phyloP scores from a whole-genome alignment of 139 green algal species.

The Chlorella sp. region DNA sequence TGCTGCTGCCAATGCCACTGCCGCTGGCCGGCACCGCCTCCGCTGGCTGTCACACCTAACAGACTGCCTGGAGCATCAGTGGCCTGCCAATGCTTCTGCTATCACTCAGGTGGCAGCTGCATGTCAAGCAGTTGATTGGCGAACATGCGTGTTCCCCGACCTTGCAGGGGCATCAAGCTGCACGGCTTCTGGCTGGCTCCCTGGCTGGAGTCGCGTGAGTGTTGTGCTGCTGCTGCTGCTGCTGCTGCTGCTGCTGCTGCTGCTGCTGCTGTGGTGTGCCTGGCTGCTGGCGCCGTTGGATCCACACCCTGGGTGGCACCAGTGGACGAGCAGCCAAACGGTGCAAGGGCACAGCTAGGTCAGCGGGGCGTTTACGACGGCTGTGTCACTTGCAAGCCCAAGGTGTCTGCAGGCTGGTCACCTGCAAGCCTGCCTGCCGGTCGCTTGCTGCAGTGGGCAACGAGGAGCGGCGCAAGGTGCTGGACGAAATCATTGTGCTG shows the following conservation, averaged over 20 bases:
- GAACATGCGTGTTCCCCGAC: neutral
- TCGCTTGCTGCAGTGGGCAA: neutral
- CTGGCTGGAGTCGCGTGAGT: conserved; percentile 11
- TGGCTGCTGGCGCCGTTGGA: no score
- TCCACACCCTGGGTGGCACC: no score
- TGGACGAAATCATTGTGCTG: conserved; percentile 32
- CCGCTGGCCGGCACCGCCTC: no score
- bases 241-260: neutral
- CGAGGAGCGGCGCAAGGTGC: neutral
- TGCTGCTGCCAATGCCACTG: neutral
- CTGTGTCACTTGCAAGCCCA: no score
- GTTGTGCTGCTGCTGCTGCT: neutral
- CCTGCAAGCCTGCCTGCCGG: neutral
- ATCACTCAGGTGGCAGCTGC: neutral
- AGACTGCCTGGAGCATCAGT: no score
- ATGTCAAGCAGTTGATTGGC: neutral
- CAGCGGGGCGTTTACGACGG: no score
- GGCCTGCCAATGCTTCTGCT: no score
- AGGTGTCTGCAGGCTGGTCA: no score
- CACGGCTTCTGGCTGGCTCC: conserved; percentile 44
- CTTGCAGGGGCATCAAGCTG: conserved; percentile 31
- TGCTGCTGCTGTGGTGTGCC: neutral
- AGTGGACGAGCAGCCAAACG: no score
- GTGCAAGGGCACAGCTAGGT: no score
- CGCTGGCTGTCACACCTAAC: no score